Conservation (phyloP, 2,329 filamentous ascomycete species). For the Coniochaeta sp. region DNA sequence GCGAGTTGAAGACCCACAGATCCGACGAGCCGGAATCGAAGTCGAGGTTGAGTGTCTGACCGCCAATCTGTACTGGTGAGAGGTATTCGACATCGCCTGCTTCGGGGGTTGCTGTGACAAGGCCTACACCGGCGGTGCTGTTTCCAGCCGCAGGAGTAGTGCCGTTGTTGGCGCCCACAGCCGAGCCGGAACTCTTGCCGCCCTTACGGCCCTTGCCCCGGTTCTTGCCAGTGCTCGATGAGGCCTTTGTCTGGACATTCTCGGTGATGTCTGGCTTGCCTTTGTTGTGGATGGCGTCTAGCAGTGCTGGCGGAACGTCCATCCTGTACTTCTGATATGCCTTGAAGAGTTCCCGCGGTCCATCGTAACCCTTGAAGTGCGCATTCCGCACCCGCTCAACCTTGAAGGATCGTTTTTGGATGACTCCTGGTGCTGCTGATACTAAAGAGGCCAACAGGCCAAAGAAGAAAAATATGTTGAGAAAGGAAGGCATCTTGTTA, state of each 20-base stretch:
- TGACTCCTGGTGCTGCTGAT: constrained; percentile 33
- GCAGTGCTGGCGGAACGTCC: constrained; percentile 33
- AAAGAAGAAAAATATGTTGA: constrained; percentile 28
- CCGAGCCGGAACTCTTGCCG: constrained; percentile 4
- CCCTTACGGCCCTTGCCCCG: constrained; percentile 4
- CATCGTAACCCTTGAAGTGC: constrained; percentile 47
- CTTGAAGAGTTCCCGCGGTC: constrained; percentile 54
- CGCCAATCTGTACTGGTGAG: constrained; percentile 60
- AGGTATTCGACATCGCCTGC: constrained; percentile 63
- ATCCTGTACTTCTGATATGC: constrained; percentile 63
- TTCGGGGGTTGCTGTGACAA: constrained; percentile 57
- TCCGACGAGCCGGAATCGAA: constrained; percentile 74
- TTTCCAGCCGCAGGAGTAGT: constrained; percentile 5
- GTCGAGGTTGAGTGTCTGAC: constrained; percentile 60
- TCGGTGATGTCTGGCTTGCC: constrained; percentile 9
- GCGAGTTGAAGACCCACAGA: constrained; percentile 65
- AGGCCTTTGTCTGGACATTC: constrained; percentile 4
- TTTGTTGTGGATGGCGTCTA: constrained; percentile 25
- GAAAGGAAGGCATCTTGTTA: constrained; percentile 15
- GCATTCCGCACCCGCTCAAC: constrained; percentile 49
- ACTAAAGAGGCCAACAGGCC: constrained; percentile 38
- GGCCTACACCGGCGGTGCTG: constrained; percentile 36
- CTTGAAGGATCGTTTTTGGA: constrained; percentile 52
- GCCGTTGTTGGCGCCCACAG: not conserved
- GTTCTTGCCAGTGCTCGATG: not conserved